Evolutionary conservation across 73 alveolate species (phyloP).

Genomic region (Uronychia setigera): DNA sequence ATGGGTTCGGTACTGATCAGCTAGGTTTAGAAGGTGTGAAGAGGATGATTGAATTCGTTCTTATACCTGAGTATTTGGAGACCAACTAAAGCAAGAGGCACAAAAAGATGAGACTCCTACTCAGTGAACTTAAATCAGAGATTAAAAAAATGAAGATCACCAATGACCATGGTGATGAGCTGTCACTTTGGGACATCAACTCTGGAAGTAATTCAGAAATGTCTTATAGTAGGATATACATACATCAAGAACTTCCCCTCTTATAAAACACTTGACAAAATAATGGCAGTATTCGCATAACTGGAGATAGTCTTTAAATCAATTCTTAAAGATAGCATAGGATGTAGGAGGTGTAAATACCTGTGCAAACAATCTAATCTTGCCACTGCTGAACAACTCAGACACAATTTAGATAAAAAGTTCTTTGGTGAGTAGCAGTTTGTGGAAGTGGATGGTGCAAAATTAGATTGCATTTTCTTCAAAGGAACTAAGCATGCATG

Average conservation of each 20-base stretch:
- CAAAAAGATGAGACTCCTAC: neutral
- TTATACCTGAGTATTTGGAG: neutral
- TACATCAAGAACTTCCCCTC: no score
- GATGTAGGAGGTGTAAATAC: neutral
- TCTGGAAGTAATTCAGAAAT: no score
- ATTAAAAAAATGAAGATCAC: no score
- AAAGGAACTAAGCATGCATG: neutral
- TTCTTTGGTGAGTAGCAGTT: neutral
- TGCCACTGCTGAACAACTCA: neutral
- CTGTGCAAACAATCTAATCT: neutral
- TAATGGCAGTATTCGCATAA: no score
- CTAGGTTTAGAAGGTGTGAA: neutral
- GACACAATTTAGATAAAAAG: neutral
- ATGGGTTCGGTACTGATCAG: neutral
- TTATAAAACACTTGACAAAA: no score
- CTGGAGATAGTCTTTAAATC: no score
- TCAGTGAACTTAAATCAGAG: neutral
- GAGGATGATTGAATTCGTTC: neutral
- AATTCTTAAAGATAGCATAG: neutral
- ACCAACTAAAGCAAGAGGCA: neutral
- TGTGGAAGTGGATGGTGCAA: slow-evolving; percentile 12
- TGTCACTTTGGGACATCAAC: no score
- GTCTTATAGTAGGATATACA: no score
- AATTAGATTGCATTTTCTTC: neutral
- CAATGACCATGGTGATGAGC: no score